Evolutionary conservation across 2,329 filamentous ascomycete genomes (phyloP).

Genomic region (Colletotrichum australisinense): DNA sequence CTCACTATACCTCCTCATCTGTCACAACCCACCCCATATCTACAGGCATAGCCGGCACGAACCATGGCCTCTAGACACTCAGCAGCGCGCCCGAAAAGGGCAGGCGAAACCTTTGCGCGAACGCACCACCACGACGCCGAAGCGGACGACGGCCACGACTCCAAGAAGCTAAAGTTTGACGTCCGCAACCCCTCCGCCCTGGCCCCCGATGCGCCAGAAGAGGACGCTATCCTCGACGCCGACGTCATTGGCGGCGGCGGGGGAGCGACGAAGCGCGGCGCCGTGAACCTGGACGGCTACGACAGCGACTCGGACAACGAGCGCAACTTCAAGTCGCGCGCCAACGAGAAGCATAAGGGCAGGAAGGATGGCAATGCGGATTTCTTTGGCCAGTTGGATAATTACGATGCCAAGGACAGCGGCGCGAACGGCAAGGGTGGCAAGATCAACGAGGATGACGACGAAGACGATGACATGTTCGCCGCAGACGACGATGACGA

Average conservation of each 20-base stretch:
- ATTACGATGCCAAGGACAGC: slow-evolving; percentile 60
- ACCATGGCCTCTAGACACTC: slow-evolving; percentile 68
- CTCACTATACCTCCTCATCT: not conserved
- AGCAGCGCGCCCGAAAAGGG: slow-evolving; percentile 83
- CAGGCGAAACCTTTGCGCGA: slow-evolving; percentile 83
- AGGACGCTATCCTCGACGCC: slow-evolving; percentile 83
- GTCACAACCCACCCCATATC: not conserved
- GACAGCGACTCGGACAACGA: slow-evolving; percentile 95
- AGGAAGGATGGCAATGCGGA: slow-evolving; percentile 58
- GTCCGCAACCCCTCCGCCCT: slow-evolving; percentile 93
- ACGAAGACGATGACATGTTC: slow-evolving; percentile 82
- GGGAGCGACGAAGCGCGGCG: slow-evolving; percentile 85
- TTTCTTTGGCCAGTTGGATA: slow-evolving; percentile 64
- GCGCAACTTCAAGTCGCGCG: slow-evolving; percentile 79
- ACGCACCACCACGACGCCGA: slow-evolving; percentile 72
- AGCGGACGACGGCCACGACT: slow-evolving; percentile 54
- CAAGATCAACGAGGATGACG: slow-evolving; percentile 48
- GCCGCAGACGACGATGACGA: slow-evolving; percentile 66
- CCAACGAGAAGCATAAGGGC: slow-evolving; percentile 65
- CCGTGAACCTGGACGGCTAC: slow-evolving; percentile 96
- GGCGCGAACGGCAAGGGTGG: slow-evolving; percentile 47
- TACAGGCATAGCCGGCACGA: not conserved
- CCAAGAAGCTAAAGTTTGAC: slow-evolving; percentile 92
- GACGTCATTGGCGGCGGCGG: slow-evolving; percentile 89
- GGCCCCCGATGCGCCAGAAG: slow-evolving; percentile 81